These are phyloP conservation scores for Annulohypoxylon nitens DNA, from an alignment of 495 filamentous ascomycete species.

Conservation along the genomic window DNA sequence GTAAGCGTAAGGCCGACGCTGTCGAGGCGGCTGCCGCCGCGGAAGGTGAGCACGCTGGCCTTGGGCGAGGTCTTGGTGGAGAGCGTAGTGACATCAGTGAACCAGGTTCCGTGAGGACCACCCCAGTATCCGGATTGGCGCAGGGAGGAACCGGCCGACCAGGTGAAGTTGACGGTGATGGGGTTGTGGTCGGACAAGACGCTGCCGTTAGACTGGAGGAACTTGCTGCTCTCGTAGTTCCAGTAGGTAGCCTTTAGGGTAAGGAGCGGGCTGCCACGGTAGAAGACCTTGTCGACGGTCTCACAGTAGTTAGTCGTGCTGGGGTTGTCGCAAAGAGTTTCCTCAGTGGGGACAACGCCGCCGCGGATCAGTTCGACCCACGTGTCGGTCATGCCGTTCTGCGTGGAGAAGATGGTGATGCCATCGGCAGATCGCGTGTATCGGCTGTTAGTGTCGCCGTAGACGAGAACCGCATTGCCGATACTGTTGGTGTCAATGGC, in stretches of 20 bases:
- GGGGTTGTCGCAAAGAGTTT: conserved; percentile 65
- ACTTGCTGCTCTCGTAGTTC: conserved; percentile 63
- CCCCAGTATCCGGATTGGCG: conserved; percentile 65
- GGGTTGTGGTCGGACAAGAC: conserved; percentile 74
- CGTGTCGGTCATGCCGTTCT: conserved; percentile 62
- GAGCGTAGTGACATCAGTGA: conserved; percentile 63
- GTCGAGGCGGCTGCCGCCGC: conserved; percentile 65
- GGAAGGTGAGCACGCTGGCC: conserved; percentile 58
- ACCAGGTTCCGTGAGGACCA: conserved; percentile 67
- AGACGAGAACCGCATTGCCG: conserved; percentile 71
- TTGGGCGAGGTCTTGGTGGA: conserved; percentile 52
- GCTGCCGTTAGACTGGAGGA: conserved; percentile 64
- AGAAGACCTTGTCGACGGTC: conserved; percentile 74
- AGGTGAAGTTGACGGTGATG: conserved; percentile 66
- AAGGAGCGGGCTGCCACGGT: conserved; percentile 63
- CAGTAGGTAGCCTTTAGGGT: conserved; percentile 59
- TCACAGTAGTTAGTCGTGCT: conserved; percentile 65
- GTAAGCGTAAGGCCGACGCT: conserved; percentile 61
- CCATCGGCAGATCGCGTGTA: conserved; percentile 68
- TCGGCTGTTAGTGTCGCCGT: conserved; percentile 71
- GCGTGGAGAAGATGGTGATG: conserved; percentile 59
- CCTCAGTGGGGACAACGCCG: conserved; percentile 60
- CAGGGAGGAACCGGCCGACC: conserved; percentile 56
- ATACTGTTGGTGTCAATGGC: conserved; percentile 65
- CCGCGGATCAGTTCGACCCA: conserved; percentile 65